phyloP scores from a whole-genome alignment of 2,329 filamentous ascomycete species.

The Fusarium hostae region DNA sequence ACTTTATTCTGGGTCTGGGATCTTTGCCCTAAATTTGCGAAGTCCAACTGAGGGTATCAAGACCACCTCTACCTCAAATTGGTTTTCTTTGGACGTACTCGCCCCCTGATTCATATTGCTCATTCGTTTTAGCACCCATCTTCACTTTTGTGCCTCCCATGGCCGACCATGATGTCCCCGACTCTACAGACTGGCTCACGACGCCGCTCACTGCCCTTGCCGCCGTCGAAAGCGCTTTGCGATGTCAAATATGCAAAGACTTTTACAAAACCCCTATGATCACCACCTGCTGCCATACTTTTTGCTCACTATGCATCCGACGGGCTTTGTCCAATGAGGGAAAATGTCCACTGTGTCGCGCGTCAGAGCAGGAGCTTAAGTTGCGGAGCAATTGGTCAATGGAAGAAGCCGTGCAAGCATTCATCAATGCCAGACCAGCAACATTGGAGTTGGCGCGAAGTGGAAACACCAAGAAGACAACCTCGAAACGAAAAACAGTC shows the following conservation, averaged over 20 bases:
- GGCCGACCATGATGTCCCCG: conserved; percentile 63
- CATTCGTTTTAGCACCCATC: neutral
- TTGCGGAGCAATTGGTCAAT: conserved; percentile 86
- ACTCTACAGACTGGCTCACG: conserved; percentile 86
- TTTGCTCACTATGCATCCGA: conserved; percentile 95
- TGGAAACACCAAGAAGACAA: neutral
- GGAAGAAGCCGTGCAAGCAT: conserved; percentile 85
- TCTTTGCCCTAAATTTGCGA: neutral
- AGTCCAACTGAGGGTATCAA: neutral
- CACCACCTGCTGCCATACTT: conserved; percentile 93
- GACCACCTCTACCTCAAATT: neutral
- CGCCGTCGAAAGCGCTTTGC: conserved; percentile 82
- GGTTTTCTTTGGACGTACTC: neutral
- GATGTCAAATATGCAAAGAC: conserved; percentile 98
- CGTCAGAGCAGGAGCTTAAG: conserved; percentile 83
- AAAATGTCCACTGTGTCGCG: conserved; percentile 87
- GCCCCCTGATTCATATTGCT: neutral
- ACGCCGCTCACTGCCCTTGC: conserved; percentile 75
- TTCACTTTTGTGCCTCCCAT: conserved; percentile 34
- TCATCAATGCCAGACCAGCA: conserved; percentile 70
- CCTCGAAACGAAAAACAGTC: conserved; percentile 65
- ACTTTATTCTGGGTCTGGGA: conserved; percentile 15
- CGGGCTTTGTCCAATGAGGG: conserved; percentile 84
- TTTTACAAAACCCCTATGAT: conserved; percentile 96
- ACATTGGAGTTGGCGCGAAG: conserved; percentile 73